Conservation (phyloP, 495 filamentous ascomycete genomes). For the Penicillium canescens region DNA sequence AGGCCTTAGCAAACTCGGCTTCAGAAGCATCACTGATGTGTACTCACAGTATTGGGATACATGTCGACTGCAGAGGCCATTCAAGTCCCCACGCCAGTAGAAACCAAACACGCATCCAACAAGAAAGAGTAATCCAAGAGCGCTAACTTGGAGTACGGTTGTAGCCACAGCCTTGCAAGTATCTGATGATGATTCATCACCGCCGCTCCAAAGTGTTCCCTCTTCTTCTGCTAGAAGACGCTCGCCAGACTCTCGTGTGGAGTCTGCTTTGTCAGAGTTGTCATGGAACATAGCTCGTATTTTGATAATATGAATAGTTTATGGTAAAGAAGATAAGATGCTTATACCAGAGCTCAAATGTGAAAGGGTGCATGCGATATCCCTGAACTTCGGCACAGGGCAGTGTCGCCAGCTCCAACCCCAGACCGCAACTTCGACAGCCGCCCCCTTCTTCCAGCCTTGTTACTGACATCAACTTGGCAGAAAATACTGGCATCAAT, state of each 20-base stretch:
- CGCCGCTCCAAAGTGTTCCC: conserved; percentile 3
- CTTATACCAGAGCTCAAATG: neutral
- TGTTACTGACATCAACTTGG: neutral
- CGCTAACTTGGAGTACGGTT: neutral
- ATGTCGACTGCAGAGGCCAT: conserved; percentile 18
- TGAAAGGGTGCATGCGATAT: neutral
- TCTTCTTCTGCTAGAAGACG: conserved; percentile 19
- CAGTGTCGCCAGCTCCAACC: neutral
- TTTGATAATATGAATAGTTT: neutral
- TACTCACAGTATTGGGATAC: conserved; percentile 28
- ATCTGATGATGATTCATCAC: neutral
- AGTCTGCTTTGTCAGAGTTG: conserved; percentile 1
- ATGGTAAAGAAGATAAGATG: neutral
- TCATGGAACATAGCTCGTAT: conserved; percentile 2
- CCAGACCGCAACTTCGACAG: conserved; percentile 14
- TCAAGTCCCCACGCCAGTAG: conserved; percentile 20
- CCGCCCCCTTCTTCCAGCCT: neutral
- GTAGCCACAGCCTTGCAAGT: neutral
- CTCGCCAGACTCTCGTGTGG: conserved; percentile 2
- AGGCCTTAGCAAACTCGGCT: neutral
- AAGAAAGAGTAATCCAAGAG: conserved; percentile 9
- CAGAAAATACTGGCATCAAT: neutral
- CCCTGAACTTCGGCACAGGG: neutral
- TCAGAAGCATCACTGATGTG: too few species aligned
- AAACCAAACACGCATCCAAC: conserved; percentile 24